Evolutionary conservation across 805 yeast species (phyloP).

Genomic region (Suhomyces prunicola): DNA sequence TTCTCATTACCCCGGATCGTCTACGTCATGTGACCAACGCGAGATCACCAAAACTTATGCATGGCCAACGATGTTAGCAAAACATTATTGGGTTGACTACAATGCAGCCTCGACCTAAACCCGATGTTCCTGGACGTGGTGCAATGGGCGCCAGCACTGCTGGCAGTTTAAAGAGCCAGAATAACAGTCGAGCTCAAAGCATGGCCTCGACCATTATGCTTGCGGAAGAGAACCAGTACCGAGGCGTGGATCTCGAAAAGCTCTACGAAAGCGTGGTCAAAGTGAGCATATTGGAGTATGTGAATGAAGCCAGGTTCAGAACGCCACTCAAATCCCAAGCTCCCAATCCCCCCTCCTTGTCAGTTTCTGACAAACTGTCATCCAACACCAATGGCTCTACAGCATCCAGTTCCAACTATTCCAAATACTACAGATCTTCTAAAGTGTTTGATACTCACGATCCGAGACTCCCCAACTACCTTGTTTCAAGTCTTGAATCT

Average conservation of each 20-base stretch:
- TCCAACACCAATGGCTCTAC: neutral
- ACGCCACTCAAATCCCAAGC: conserved; percentile 18
- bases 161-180: neutral
- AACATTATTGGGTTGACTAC: neutral
- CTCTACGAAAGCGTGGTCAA: conserved; percentile 55
- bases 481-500: conserved; percentile 37
- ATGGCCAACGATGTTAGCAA: neutral
- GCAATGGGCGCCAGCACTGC: neutral
- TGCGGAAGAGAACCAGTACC: conserved; percentile 10
- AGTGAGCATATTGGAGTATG: conserved; percentile 55
- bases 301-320: conserved; percentile 62
- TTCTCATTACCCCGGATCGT: neutral
- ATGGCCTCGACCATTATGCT: conserved; percentile 21
- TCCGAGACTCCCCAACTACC: conserved; percentile 35
- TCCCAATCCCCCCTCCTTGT: neutral
- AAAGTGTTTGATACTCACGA: conserved; percentile 14
- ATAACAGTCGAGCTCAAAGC: conserved; percentile 18
- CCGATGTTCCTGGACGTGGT: neutral
- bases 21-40: conserved; percentile 2
- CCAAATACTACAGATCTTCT: conserved; percentile 9
- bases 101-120: conserved; percentile 1
- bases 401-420: neutral
- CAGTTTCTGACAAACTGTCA: neutral
- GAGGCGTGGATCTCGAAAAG: conserved; percentile 19
- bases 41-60: neutral